These are phyloP conservation scores for Entomortierella beljakovae DNA, from an alignment of 192 early-diverging fungal genomes.

Conservation along the genomic window DNA sequence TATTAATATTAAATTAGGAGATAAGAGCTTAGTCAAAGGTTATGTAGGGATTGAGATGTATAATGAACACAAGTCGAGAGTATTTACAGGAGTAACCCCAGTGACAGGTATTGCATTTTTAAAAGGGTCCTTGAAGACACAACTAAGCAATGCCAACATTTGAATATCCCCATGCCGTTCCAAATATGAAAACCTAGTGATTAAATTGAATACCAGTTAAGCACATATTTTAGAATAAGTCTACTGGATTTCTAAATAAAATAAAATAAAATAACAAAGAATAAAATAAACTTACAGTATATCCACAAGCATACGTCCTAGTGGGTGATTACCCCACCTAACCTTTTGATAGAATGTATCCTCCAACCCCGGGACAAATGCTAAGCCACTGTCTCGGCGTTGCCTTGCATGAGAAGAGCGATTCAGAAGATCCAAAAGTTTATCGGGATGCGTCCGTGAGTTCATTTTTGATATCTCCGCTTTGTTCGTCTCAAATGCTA, in stretches of 20 bases:
- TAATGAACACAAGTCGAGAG: neutral
- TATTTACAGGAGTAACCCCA: constrained; percentile 41
- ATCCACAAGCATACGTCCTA: constrained; percentile 64
- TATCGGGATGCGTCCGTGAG: constrained; percentile 36
- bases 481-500: constrained; percentile 44
- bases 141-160: constrained; percentile 71
- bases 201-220: neutral
- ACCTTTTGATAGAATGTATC: constrained; percentile 59
- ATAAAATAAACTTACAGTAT: constrained; percentile 57
- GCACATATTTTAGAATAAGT: neutral
- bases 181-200: constrained; percentile 62
- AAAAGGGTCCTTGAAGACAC: constrained; percentile 65
- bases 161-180: constrained; percentile 71
- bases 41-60: too few relatives aligned
- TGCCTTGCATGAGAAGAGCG: constrained; percentile 49
- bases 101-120: constrained; percentile 41
- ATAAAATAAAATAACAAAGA: neutral
- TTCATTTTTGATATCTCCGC: constrained; percentile 50
- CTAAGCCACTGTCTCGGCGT: constrained; percentile 56
- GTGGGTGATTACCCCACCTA: constrained; percentile 70
- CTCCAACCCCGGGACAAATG: constrained; percentile 41
- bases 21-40: neutral
- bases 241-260: neutral
- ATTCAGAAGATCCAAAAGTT: constrained; percentile 33
- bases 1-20: neutral